phyloP scores from a whole-genome alignment of 2,329 filamentous ascomycete species.

The Colletotrichum shisoi region DNA sequence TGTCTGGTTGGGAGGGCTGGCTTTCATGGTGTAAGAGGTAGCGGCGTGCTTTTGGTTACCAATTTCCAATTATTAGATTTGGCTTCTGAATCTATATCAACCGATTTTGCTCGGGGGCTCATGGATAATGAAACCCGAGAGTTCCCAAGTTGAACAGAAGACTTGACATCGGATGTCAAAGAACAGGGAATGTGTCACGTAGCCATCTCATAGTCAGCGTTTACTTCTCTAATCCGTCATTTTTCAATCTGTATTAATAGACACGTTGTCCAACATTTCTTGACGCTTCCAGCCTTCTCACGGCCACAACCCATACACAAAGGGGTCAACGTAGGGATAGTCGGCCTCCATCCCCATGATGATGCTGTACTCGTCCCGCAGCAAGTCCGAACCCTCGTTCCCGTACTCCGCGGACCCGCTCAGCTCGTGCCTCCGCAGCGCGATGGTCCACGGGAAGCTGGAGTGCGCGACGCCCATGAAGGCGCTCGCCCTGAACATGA shows the following conservation, averaged over 20 bases:
- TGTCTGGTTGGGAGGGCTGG: neutral
- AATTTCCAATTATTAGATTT: no score
- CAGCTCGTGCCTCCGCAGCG: conserved; percentile 47
- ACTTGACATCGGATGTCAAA: no score
- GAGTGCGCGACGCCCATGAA: conserved; percentile 49
- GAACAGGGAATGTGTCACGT: no score
- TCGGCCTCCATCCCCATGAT: conserved; percentile 47
- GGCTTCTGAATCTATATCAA: no score
- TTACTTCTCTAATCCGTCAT: no score
- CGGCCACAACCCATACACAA: conserved; percentile 46
- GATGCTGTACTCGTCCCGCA: conserved; percentile 46
- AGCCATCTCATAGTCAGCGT: neutral
- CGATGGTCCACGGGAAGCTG: conserved; percentile 48
- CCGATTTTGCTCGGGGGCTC: no score
- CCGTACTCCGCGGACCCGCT: conserved; percentile 43
- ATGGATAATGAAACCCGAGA: no score
- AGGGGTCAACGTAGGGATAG: conserved; percentile 46
- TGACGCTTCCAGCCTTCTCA: conserved; percentile 16
- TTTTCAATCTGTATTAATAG: neutral
- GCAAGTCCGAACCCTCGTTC: conserved; percentile 46
- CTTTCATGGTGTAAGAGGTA: no score
- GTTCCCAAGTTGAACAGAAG: no score
- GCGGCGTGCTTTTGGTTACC: no score
- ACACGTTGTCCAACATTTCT: no score
- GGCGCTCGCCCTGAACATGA: conserved; percentile 47